Evolutionary conservation across 192 early-diverging fungal genomes (phyloP).

Genomic region (Lunasporangiospora selenospora): DNA sequence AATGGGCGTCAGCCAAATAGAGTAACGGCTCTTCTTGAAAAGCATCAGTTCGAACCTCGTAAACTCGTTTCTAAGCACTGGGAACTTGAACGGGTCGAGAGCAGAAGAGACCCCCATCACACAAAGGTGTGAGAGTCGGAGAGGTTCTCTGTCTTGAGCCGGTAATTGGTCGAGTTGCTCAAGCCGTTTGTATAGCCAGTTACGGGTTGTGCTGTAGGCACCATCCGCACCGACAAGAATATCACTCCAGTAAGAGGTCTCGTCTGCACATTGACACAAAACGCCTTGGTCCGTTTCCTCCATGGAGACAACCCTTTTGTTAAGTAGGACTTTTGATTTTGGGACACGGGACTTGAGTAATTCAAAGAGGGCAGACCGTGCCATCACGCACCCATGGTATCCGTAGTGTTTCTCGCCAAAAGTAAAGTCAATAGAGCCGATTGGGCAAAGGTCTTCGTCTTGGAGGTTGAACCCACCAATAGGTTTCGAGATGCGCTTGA

Average conservation of each 20-base stretch:
- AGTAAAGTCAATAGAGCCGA: constrained; percentile 19
- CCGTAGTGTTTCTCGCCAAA: constrained; percentile 30
- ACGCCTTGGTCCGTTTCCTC: constrained; percentile 15
- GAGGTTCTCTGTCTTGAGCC: background rate
- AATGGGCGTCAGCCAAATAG: constrained; percentile 21
- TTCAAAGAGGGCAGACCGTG: constrained; percentile 24
- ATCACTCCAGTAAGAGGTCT: constrained; percentile 16
- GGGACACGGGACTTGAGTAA: constrained; percentile 17
- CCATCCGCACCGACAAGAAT: constrained; percentile 35
- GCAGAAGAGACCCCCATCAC: constrained; percentile 21
- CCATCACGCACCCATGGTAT: constrained; percentile 25
- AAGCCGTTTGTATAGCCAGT: constrained; percentile 14
- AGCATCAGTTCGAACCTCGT: constrained; percentile 27
- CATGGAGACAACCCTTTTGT: constrained; percentile 11
- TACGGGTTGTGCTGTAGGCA: constrained; percentile 23
- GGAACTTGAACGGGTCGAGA: constrained; percentile 6
- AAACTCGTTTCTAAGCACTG: constrained; percentile 1
- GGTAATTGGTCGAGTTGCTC: constrained; percentile 4
- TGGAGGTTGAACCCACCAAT: constrained; percentile 20
- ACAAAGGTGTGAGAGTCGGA: constrained; percentile 13
- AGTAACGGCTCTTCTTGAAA: background rate
- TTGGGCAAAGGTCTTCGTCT: constrained; percentile 11
- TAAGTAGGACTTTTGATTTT: constrained; percentile 4
- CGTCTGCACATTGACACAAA: constrained; percentile 10
- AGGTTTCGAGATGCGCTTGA: constrained; percentile 26